Base-by-base conservation (phyloP, 2,329 filamentous ascomycete species). In the Apiospora koreana region DNA sequence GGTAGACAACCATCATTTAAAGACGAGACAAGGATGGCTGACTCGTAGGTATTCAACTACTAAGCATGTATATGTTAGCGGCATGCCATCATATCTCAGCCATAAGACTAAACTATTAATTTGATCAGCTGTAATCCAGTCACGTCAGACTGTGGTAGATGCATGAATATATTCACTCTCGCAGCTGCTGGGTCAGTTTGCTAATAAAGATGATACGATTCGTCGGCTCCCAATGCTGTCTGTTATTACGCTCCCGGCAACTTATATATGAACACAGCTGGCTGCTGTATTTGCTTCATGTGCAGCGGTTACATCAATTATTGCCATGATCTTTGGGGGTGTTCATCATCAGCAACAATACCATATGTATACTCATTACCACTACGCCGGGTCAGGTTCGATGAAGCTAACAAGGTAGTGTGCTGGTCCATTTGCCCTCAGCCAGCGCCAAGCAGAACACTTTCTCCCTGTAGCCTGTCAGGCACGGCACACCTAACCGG, bases 311-410 rank as follows among this genome's bases (percentile, higher is more conserved):
- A 42, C 41, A 42, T 12, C 41, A 7, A 35, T 4, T 31, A 2
- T 2, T 16, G 16, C 6, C 50, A 21, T 0, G 0, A 3, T 10
- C 50, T 31, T 5, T 16, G 1, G 18, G 2, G 6, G 2, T 16
- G 16, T 3, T 31, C 50, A 35, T 3, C 2, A 35, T 4, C 28
- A 18, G 28, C 16, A 35, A 28, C 50, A 8, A 18, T 5, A 12
- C n/a, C 28, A 8, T n/a, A 8, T 21, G 9, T 3, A 25, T 16
- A 7, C 3, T 28, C 28, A 7, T 10, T 21, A 35, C 28, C 50
- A n/a, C 7, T 14, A 21, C 50, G 25, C 50, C 28, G 54, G 54
- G 31, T 38, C 31, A 62, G 50, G 50, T 38, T 38, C 28, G 31
- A 58, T 12, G 28, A n/a, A 38, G 9, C 28, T 62, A 62, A n/a